Percentiles rank a stretch among this genome's conserved stretches.
phyloP scores from a whole-genome alignment of 2,329 filamentous ascomycete species.

The Fusarium nygamai region DNA sequence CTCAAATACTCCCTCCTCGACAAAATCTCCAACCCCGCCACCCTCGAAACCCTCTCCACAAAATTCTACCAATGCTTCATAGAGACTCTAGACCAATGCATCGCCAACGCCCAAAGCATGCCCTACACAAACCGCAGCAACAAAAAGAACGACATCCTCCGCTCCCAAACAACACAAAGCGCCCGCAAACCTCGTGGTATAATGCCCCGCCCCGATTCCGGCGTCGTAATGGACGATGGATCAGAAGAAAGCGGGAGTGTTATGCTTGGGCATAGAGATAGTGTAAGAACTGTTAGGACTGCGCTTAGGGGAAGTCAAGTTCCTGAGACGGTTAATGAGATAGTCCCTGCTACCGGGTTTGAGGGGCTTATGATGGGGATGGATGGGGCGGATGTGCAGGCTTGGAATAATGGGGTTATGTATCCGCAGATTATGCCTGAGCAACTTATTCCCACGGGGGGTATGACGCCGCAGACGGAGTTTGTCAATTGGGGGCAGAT shows the following conservation, averaged over 20 bases:
- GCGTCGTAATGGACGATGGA: constrained; percentile 52
- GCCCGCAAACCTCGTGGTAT: constrained; percentile 40
- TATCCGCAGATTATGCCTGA: constrained; percentile 39
- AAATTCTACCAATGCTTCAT: constrained; percentile 55
- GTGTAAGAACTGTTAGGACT: constrained; percentile 44
- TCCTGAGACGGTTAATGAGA: constrained; percentile 36
- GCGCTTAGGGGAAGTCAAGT: constrained; percentile 37
- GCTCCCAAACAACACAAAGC: constrained; percentile 29
- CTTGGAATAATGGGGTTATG: constrained; percentile 45
- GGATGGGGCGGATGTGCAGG: constrained; percentile 39
- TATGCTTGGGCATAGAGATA: constrained; percentile 45
- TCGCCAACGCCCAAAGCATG: constrained; percentile 48
- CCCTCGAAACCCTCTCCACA: constrained; percentile 51
- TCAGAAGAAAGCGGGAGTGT: constrained; percentile 52
- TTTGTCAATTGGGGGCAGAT: constrained; percentile 40
- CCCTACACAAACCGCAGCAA: constrained; percentile 55
- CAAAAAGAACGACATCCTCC: constrained; percentile 48
- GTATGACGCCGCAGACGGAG: constrained; percentile 42
- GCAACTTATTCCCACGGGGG: constrained; percentile 36
- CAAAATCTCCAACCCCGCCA: constrained; percentile 51
- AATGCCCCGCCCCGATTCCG: constrained; percentile 50
- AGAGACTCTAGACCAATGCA: constrained; percentile 52
- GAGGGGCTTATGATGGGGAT: constrained; percentile 29
- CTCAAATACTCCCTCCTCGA: constrained; percentile 49
- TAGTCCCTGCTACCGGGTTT: constrained; percentile 23